phyloP scores from a whole-genome alignment of 768 basidiomycete species.

The Glaciozyma martinii region DNA sequence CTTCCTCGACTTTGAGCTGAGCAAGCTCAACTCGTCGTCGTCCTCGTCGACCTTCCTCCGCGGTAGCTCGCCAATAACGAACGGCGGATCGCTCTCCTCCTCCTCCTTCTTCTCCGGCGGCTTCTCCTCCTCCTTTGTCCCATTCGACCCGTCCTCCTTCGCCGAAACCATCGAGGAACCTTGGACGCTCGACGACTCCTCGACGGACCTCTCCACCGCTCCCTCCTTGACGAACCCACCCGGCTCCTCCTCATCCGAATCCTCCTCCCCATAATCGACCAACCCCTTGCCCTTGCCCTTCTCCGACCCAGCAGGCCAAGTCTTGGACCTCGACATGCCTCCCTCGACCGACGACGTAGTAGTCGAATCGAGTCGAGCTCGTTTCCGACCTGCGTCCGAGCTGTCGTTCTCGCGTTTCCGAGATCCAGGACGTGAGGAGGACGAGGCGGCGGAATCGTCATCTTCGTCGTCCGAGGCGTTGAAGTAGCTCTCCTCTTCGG shows the following conservation, averaged over 20 bases:
- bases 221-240: background rate
- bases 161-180: background rate
- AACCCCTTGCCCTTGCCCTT: background rate
- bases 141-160: background rate
- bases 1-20: background rate
- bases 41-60: background rate
- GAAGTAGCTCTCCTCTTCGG: slow-evolving; percentile 89
- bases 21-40: background rate
- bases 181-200: background rate
- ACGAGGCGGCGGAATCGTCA: background rate
- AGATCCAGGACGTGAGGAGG: background rate
- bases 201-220: background rate
- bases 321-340: background rate
- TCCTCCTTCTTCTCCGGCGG: background rate
- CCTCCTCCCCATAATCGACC: background rate
- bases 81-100: background rate
- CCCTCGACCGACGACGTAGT: background rate
- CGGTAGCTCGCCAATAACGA: background rate
- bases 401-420: background rate
- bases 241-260: background rate
- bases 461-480: slow-evolving; percentile 69
- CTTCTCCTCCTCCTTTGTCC: background rate
- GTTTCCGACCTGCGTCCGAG: background rate
- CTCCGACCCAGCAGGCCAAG: background rate
- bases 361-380: background rate